Evolutionary conservation across 371 early-diverging fungal species (phyloP).

Genomic region (Mucor saturninus): DNA sequence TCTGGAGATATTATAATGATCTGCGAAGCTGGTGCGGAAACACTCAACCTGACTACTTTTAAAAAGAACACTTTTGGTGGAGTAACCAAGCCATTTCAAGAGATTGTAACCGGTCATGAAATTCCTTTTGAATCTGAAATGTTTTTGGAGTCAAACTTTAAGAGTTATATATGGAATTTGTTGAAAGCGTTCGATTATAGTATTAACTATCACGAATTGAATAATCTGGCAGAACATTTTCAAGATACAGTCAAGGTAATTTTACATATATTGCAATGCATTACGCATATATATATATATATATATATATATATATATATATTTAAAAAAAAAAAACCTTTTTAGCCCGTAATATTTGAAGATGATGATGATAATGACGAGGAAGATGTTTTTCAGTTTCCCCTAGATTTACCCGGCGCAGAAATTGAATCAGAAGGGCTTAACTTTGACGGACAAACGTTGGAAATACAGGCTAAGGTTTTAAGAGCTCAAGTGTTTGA

Average conservation of each 20-base stretch:
- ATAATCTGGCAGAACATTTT: neutral
- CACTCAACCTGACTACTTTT: neutral
- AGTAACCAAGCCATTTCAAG: neutral
- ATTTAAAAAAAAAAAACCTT: neutral
- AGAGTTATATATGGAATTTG: neutral
- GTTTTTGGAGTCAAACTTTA: neutral
- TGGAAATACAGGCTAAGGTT: neutral
- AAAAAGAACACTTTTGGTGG: neutral
- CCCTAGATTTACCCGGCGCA: neutral
- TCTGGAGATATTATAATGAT: neutral
- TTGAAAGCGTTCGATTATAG: neutral
- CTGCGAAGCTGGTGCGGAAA: neutral
- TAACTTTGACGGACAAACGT: neutral
- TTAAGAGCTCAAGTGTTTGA: neutral
- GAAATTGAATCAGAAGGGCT: neutral
- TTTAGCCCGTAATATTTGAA: neutral
- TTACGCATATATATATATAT: too few species aligned
- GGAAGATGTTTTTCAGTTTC: neutral
- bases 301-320: too few species aligned
- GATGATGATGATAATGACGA: neutral
- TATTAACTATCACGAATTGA: neutral
- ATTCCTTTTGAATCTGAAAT: conserved; percentile 1
- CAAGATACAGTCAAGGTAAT: neutral
- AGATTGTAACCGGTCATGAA: neutral
- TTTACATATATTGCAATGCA: too few species aligned